Base-by-base conservation (phyloP, 805 yeast genomes). In the Hanseniaspora osmophila region DNA sequence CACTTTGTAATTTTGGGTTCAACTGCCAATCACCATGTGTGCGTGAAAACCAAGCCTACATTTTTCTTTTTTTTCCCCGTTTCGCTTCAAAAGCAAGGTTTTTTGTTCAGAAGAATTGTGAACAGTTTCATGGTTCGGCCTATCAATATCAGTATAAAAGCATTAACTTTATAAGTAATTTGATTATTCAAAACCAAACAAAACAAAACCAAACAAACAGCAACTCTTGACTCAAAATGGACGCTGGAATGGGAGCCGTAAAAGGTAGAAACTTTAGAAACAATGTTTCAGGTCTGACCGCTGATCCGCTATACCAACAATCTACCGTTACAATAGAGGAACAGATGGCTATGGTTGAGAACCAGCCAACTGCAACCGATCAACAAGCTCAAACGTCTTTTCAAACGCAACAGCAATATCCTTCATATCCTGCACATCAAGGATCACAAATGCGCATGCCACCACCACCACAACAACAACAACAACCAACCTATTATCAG, bases 201-300 rank as follows among this genome's bases (percentile, higher is more conserved):
- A n/a, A 22, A 32, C 16, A 30, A n/a, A 27, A 30, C 10, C 19
- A 13, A 32, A 38, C 37, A 40, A 30, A 37, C 16, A 41, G 7
- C 17, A 6, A 38, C 18, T 13, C 30, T 27, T 11, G 33, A 13
- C 12, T 5, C 11, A 46, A n/a, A 33, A 63, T 63, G 67, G 66
- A 63, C 19, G 67, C 67, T 16, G 66, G 61, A 15, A 54, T 59
- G 49, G 51, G 59, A 12, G 51, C 61, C 5, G 48, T 58, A 19
- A 51, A 47, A 19, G 46, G 47, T 43, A 42, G 48, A 12, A 43
- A 41, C 29, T 33, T 16, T 13, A 43, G 43, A 17, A 30, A 30
- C 30, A 13, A 35, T n/a, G 47, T 17, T 40, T 45, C 11, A 18
- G 43, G 46, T 17, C 33, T 40, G 43, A 44, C 46, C 10, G 39